Base-by-base conservation (phyloP, 2,329 filamentous ascomycete species). In the Fusarium oxysporum region DNA sequence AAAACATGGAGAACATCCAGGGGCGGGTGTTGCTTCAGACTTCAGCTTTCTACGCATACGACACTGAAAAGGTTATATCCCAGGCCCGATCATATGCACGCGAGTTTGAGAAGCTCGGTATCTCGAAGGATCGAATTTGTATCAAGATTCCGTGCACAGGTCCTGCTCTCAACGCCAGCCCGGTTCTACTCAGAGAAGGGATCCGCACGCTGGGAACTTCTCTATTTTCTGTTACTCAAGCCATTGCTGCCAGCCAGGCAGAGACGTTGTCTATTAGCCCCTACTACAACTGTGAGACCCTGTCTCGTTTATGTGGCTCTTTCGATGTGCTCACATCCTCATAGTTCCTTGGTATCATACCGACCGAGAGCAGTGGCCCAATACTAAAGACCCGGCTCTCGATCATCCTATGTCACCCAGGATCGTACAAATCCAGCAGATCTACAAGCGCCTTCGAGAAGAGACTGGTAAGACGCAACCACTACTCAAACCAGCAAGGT, bases 381-480 rank as follows among this genome's bases (percentile, higher is more conserved):
- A 68, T 38, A n/a, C 33, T 8, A 19, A 48, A 11, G 65, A 68
- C 12, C 62, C 64, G 5, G 62, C 64, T 41, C 40, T 67, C 16
- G 62, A 67, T 4, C 64, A 67, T 50, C 54, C 65, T 6, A 67
- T 68, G 54, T 68, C 65, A 6, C 17, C 35, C 6, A 67, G 62
- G 13, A 28, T 68, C 5, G 23, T 54, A 3, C 62, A 48, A n/a
- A 54, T 61, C 5, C 45, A 38, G 6, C 35, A 53, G 3, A 14
- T 43, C 14, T 68, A 68, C 14, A 11, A 23, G 10, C 3, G 1
- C 2, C 54, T 68, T 28, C 17, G 25, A 7, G 40, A 68, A 17
- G 35, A 54, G 11, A 67, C 62, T 12, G 54, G 54, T 3, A 33
- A 32, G 14, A 11, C 19, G 6, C 47, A 67, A 3, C 54, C 65